phyloP scores from a whole-genome alignment of 768 basidiomycete genomes.

The Phlebiopsis flavidoalba region DNA sequence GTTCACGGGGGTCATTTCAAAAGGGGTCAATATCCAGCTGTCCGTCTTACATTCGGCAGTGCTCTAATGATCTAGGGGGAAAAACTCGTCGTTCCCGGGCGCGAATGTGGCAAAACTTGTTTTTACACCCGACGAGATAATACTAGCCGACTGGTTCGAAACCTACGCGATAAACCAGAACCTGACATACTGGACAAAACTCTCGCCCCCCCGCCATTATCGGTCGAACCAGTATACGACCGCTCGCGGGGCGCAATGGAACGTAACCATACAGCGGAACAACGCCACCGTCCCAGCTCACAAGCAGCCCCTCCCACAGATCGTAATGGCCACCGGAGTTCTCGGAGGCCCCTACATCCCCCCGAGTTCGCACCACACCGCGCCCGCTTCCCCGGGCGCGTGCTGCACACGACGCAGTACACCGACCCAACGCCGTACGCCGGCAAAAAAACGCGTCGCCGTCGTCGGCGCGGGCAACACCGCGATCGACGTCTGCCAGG shows the following conservation, averaged over 20 bases:
- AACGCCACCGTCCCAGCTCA: conserved; percentile 29
- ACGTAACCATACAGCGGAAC: conserved; percentile 25
- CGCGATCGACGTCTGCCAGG: conserved; percentile 34
- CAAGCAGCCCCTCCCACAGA: conserved; percentile 5
- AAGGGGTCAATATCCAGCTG: too few species aligned
- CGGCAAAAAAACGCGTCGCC: conserved; percentile 31
- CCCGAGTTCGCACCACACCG: conserved; percentile 22
- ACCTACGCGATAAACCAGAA: conserved; percentile 35
- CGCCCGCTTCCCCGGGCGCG: conserved; percentile 26
- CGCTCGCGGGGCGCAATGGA: conserved; percentile 26
- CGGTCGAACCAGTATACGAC: conserved; percentile 31
- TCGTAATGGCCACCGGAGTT: conserved; percentile 34
- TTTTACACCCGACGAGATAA: conserved; percentile 36
- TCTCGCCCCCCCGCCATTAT: conserved; percentile 26
- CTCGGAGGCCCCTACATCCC: conserved; percentile 29
- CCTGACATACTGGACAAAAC: conserved; percentile 36
- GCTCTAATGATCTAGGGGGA: too few species aligned
- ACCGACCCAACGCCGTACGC: conserved; percentile 21
- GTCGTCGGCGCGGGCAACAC: conserved; percentile 39
- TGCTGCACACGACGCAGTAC: conserved; percentile 29
- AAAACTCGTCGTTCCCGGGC: too few species aligned
- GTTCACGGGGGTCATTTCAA: too few species aligned
- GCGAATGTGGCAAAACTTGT: too few species aligned
- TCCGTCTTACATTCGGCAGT: neutral
- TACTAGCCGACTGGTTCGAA: conserved; percentile 39